Evolutionary conservation across 257 asterid species (phyloP).

Genomic region (Cynanchum wilfordii): DNA sequence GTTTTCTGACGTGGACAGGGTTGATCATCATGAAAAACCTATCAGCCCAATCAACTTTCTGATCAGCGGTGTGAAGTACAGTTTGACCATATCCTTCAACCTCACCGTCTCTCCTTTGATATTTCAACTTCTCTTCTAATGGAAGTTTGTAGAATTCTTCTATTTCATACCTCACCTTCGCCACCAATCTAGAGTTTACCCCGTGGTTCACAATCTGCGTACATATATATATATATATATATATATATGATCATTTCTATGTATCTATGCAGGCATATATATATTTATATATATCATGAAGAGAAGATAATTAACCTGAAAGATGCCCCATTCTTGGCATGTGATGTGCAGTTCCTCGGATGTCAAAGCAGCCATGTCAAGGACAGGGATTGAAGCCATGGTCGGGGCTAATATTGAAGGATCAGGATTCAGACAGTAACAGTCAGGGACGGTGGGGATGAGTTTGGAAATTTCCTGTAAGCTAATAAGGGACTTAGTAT

Average conservation of each 20-base stretch:
- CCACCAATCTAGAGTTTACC: slow-evolving; percentile 37
- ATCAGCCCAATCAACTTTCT: slow-evolving; percentile 62
- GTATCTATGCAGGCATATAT: not conserved
- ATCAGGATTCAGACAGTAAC: slow-evolving; percentile 31
- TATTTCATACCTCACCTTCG: slow-evolving; percentile 45
- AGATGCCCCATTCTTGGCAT: slow-evolving; percentile 66
- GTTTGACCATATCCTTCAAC: slow-evolving; percentile 58
- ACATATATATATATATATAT: too few species aligned
- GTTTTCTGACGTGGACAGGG: slow-evolving; percentile 40
- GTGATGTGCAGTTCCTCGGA: slow-evolving; percentile 38
- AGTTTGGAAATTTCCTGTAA: slow-evolving; percentile 41
- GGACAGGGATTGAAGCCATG: slow-evolving; percentile 29
- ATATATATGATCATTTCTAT: too few species aligned
- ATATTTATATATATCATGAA: not conserved
- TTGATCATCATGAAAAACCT: slow-evolving; percentile 50
- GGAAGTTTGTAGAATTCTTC: slow-evolving; percentile 56
- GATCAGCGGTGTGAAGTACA: slow-evolving; percentile 20
- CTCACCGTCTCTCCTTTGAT: slow-evolving; percentile 36
- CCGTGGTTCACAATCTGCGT: slow-evolving; percentile 65
- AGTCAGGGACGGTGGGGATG: slow-evolving; percentile 25
- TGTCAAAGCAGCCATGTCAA: slow-evolving; percentile 39
- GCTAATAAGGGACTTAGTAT: slow-evolving; percentile 14
- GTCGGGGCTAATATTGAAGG: slow-evolving; percentile 15
- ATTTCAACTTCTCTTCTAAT: slow-evolving; percentile 45
- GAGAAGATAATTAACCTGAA: slow-evolving; percentile 35